Evolutionary conservation across 352 stramenopile species (phyloP).

Genomic region (Phytophthora palmivora): DNA sequence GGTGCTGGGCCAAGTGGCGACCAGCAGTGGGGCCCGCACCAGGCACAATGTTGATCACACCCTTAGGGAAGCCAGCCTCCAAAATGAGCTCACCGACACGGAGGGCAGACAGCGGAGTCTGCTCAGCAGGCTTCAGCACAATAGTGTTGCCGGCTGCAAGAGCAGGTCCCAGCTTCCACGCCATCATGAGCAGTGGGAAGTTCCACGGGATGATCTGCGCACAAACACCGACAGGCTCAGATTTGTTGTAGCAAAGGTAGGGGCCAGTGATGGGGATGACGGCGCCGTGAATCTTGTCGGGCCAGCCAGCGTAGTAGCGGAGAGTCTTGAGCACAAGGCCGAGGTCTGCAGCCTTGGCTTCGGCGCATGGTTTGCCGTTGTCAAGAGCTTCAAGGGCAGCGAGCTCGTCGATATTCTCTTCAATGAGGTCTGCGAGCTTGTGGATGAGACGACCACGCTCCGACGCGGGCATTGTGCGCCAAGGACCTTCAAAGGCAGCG

Average conservation of each 20-base stretch:
- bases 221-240: constrained; percentile 92
- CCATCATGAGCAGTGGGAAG: constrained; percentile 93
- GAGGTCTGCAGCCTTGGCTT: constrained; percentile 88
- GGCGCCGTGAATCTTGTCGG: constrained; percentile 82
- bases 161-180: constrained; percentile 92
- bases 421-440: constrained; percentile 64
- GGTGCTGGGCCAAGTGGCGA: constrained; percentile 54
- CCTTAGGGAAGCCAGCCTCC: constrained; percentile 78
- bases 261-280: constrained; percentile 67
- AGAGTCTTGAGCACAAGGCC: constrained; percentile 87
- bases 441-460: constrained; percentile 54
- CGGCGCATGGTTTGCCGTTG: constrained; percentile 93
- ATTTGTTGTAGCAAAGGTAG: constrained; percentile 69
- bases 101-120: constrained; percentile 94
- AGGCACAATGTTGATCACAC: constrained; percentile 88
- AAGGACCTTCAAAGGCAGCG: constrained; percentile 68
- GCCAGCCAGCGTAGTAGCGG: constrained; percentile 94
- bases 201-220: constrained; percentile 80
- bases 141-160: constrained; percentile 92
- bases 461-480: constrained; percentile 58
- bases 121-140: constrained; percentile 95
- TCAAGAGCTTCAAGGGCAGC: constrained; percentile 92
- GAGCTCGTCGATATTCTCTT: constrained; percentile 71
- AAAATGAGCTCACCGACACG: constrained; percentile 87
- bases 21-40: constrained; percentile 53